A percentile compares a stretch with the other conserved stretches of the same genome.
Evolutionary conservation across 768 basidiomycete genomes (phyloP).

Genomic region (Pleurotus tuber-regium): DNA sequence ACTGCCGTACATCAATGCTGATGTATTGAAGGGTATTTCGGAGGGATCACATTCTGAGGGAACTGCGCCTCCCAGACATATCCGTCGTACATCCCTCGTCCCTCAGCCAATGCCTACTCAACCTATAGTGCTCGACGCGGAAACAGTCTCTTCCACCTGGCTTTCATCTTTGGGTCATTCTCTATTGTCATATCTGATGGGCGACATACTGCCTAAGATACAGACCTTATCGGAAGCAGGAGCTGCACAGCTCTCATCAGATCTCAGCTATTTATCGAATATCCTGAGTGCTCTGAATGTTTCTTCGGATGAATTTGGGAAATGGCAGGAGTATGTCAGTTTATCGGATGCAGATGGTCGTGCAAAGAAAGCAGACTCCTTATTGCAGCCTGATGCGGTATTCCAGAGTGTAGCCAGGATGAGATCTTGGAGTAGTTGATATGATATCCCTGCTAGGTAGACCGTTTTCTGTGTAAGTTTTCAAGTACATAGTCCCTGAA

Average conservation of each 20-base stretch:
- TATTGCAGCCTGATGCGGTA: constrained; percentile 27
- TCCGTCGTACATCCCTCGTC: constrained; percentile 28
- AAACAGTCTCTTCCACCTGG: constrained; percentile 88
- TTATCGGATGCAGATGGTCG: constrained; percentile 53
- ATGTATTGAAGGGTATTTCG: constrained; percentile 39
- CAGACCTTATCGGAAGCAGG: constrained; percentile 59
- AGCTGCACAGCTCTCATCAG: constrained; percentile 80
- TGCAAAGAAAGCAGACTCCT: constrained; percentile 26
- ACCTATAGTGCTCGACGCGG: constrained; percentile 53
- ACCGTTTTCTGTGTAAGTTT: not conserved
- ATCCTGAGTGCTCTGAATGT: constrained; percentile 91
- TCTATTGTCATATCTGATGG: constrained; percentile 72
- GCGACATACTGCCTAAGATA: constrained; percentile 69
- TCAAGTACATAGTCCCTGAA: not conserved
- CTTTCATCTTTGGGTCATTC: constrained; percentile 85
- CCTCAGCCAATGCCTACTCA: constrained; percentile 14
- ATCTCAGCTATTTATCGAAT: constrained; percentile 87
- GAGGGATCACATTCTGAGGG: constrained; percentile 32
- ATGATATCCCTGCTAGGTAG: not conserved
- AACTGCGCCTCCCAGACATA: constrained; percentile 32
- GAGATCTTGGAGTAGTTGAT: constrained; percentile 27
- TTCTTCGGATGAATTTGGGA: constrained; percentile 74
- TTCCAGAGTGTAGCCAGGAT: constrained; percentile 35
- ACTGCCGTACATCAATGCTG: constrained; percentile 65
- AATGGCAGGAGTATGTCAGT: constrained; percentile 73